Conservation (phyloP, 306 rosid species). For the Adenanthera pavonina region DNA sequence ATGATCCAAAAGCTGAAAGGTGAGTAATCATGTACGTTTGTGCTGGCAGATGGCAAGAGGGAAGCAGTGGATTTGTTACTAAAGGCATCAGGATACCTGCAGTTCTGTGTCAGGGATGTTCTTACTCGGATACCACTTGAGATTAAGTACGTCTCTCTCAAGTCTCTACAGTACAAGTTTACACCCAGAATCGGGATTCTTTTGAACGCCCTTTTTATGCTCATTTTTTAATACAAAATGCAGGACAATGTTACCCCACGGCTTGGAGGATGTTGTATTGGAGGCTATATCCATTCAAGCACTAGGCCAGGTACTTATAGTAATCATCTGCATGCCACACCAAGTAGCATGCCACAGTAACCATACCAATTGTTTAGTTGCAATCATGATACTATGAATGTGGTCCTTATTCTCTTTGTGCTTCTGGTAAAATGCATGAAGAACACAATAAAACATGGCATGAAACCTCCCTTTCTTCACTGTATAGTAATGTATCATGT, state of each 20-base stretch:
- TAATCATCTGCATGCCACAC: background rate
- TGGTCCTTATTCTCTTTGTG: background rate
- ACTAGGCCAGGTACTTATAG: slow-evolving; percentile 77
- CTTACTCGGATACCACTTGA: slow-evolving; percentile 72
- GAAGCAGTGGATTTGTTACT: slow-evolving; percentile 83
- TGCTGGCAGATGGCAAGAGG: slow-evolving; percentile 73
- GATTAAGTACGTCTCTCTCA: slow-evolving; percentile 51
- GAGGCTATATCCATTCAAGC: slow-evolving; percentile 88
- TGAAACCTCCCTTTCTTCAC: background rate
- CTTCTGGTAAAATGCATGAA: slow-evolving; percentile 11
- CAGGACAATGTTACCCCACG: slow-evolving; percentile 76
- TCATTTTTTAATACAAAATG: slow-evolving; percentile 27
- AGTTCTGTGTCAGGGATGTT: slow-evolving; percentile 70
- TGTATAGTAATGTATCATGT: background rate
- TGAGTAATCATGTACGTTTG: slow-evolving; percentile 4
- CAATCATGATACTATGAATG: background rate
- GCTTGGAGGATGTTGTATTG: slow-evolving; percentile 72
- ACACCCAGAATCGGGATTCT: slow-evolving; percentile 8
- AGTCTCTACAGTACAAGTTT: background rate
- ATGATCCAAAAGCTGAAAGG: slow-evolving; percentile 32
- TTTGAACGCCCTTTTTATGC: slow-evolving; percentile 25
- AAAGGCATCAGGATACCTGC: slow-evolving; percentile 80
- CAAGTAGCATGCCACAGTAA: background rate
- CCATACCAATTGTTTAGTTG: background rate
- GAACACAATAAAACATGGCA: background rate